phyloP scores from a whole-genome alignment of 495 filamentous ascomycete species.

The Penicillium angulare region DNA sequence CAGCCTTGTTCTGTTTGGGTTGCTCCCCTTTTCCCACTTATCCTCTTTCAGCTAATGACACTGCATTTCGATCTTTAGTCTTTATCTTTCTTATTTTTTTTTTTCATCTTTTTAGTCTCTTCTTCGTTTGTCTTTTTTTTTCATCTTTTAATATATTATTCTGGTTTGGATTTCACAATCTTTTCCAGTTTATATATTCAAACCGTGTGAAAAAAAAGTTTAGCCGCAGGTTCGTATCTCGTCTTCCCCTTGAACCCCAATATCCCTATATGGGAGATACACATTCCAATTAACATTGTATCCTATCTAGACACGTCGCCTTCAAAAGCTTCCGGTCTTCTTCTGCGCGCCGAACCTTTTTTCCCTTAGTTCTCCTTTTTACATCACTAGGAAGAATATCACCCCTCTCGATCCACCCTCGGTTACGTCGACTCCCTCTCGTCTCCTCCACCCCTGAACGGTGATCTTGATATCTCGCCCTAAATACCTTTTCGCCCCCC shows the following conservation, averaged over 20 bases:
- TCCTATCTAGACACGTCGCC: conserved; percentile 28
- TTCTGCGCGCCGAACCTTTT: conserved; percentile 15
- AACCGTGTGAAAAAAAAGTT: conserved; percentile 30
- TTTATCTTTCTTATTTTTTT: conserved; percentile 8
- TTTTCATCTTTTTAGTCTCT: conserved; percentile 5
- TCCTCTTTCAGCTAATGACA: conserved; percentile 30
- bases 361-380: conserved; percentile 5
- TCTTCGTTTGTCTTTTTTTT: conserved; percentile 9
- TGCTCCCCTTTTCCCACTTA: conserved; percentile 14
- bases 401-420: conserved; percentile 1
- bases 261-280: conserved; percentile 12
- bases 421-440: neutral
- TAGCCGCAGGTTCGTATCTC: conserved; percentile 21
- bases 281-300: conserved; percentile 38
- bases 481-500: neutral
- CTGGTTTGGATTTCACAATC: no score
- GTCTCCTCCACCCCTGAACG: conserved; percentile 24
- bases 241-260: conserved; percentile 14
- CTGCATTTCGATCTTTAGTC: conserved; percentile 16
- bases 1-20: conserved; percentile 24
- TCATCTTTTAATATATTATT: no score
- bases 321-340: conserved; percentile 5
- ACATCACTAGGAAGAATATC: no score
- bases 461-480: conserved; percentile 5
- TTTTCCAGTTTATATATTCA: no score